Evolutionary conservation across 768 basidiomycete species (phyloP).

Genomic region (Crucibulum laeve): DNA sequence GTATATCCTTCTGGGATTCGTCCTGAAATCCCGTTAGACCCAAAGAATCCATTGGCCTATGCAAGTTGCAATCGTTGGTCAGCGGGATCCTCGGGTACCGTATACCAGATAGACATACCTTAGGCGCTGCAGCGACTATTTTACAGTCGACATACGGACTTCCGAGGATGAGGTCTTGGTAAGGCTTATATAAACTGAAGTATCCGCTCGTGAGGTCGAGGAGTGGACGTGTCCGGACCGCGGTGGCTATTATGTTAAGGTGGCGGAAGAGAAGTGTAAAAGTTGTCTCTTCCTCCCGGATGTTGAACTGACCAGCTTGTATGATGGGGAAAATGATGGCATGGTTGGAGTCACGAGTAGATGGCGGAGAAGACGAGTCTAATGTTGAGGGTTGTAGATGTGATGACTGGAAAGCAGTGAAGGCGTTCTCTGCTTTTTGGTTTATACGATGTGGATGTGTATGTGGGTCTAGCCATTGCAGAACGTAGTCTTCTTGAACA

Average conservation of each 20-base stretch:
- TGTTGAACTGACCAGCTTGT: slow-evolving; percentile 83
- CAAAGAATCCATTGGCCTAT: slow-evolving; percentile 95
- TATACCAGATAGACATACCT: slow-evolving; percentile 49
- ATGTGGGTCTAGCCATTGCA: slow-evolving; percentile 65
- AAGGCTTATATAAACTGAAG: slow-evolving; percentile 80
- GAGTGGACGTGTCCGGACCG: slow-evolving; percentile 28
- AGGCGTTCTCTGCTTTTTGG: slow-evolving; percentile 46
- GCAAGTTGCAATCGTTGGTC: background rate
- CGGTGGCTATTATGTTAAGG: slow-evolving; percentile 19
- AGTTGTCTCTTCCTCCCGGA: slow-evolving; percentile 79
- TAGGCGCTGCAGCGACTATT: slow-evolving; percentile 83
- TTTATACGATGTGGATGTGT: slow-evolving; percentile 72
- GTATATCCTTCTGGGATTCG: slow-evolving; percentile 97
- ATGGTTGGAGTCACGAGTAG: slow-evolving; percentile 15
- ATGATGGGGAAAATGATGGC: slow-evolving; percentile 77
- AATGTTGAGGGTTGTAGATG: slow-evolving; percentile 12
- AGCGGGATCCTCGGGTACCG: background rate
- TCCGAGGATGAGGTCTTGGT: slow-evolving; percentile 68
- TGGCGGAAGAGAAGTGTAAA: slow-evolving; percentile 56
- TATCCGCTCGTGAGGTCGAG: slow-evolving; percentile 93
- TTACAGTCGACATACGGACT: slow-evolving; percentile 53
- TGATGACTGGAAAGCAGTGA: slow-evolving; percentile 57
- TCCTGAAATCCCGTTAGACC: slow-evolving; percentile 84
- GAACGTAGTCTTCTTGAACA: slow-evolving; percentile 37
- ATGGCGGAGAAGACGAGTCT: slow-evolving; percentile 2